Percentiles rank a stretch among this genome's conserved stretches.
phyloP scores from a whole-genome alignment of 164 flowering plant species.

The Cinnamomum micranthum region DNA sequence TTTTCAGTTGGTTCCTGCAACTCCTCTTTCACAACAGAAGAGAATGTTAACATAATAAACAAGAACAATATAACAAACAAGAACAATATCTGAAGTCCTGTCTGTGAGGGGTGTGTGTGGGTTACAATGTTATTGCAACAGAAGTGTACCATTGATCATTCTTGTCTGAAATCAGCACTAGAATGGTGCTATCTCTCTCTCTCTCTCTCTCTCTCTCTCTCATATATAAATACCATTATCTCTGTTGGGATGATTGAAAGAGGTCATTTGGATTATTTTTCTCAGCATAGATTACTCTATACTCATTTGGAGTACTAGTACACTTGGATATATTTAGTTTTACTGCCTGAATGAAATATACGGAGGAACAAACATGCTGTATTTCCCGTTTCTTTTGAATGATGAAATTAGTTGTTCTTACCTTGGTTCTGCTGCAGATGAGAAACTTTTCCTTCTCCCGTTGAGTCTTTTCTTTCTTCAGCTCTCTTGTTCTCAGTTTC shows the following conservation, averaged over 20 bases:
- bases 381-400: slow-evolving; percentile 1
- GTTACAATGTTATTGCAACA: neutral
- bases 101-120: neutral
- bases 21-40: neutral
- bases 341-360: neutral
- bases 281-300: neutral
- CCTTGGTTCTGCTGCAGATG: slow-evolving; percentile 27
- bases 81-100: neutral
- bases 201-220: neutral
- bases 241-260: neutral
- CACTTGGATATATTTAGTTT: neutral
- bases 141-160: no score
- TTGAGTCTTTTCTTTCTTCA: slow-evolving; percentile 9
- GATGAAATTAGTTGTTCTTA: slow-evolving; percentile 21
- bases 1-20: neutral
- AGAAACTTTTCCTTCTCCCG: slow-evolving; percentile 19
- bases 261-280: neutral
- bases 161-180: neutral
- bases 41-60: neutral
- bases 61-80: no score
- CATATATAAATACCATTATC: neutral
- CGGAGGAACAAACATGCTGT: neutral
- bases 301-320: neutral
- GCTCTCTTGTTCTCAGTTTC: slow-evolving; percentile 25
- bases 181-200: neutral